Evolutionary conservation across 148 eudicot species (phyloP), one percentile per base, ranked within the genome.

Genomic region (Rhododendron henanense): DNA sequence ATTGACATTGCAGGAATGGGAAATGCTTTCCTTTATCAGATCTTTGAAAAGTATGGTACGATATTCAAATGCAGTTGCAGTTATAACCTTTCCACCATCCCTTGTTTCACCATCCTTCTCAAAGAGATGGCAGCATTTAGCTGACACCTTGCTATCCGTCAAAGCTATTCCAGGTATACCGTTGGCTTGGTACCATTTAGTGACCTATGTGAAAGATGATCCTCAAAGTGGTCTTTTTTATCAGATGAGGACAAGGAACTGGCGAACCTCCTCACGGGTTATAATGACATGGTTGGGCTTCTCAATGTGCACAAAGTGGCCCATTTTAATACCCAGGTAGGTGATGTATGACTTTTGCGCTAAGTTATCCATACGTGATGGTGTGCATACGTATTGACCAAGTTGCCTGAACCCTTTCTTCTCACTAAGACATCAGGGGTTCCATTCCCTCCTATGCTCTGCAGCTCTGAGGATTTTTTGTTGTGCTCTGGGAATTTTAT

Each of bases 221-320:
- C 21, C 25, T 39, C 53, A n/a, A 69, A 87, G 28, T 67, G 33
- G 19, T 51, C 51, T 31, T 31, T 44, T 85, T 19, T 65, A 81
- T 77, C 91, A 96, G 98, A 96, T 80, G 99, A 95, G 89, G 99
- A 95, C 92, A 96, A 96, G 92, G 99, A 96, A 84, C 88, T 95
- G 79, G 92, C 96, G 1, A 92, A 89, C 87, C 95, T 95, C 63
- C 97, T 96, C 50, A 95, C 98, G 59, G 98, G 99, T 88, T 95
- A 96, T 87, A 92, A 93, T 79, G 99, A 96, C 79, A 96, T 96
- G 98, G 91, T 96, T 89, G 99, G 99, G 89, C 95, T 96, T 65
- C 98, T 96, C 59, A 91, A 90, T 82, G 87, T 96, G 63, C 98
- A 96, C 83, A 96, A 96, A 91, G 97, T 96, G 75, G 97, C 96